phyloP scores from a whole-genome alignment of 2,329 filamentous ascomycete species.

The Cercospora brassicicola region DNA sequence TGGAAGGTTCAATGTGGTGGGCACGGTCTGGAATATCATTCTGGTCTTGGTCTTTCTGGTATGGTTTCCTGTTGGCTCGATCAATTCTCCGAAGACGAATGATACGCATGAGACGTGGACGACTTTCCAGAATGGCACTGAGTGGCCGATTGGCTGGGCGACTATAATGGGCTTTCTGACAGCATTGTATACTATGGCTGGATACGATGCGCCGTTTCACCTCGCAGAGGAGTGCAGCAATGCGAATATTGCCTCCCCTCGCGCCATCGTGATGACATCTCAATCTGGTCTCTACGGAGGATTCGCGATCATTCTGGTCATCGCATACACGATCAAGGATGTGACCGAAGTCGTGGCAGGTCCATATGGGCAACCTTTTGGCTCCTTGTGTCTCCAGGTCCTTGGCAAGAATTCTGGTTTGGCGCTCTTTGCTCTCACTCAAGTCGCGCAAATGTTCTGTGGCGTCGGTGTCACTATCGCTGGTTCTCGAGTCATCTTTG shows the following conservation, averaged over 20 bases:
- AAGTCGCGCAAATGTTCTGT: conserved; percentile 38
- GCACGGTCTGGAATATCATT: conserved; percentile 37
- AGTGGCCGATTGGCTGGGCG: conserved; percentile 37
- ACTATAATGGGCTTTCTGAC: conserved; percentile 46
- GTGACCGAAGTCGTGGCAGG: conserved; percentile 35
- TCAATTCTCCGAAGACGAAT: conserved; percentile 36
- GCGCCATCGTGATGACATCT: conserved; percentile 39
- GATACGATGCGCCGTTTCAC: conserved; percentile 40
- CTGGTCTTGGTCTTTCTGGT: conserved; percentile 41
- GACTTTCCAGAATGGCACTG: conserved; percentile 32
- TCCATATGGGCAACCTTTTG: conserved; percentile 38
- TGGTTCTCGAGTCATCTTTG: conserved; percentile 35
- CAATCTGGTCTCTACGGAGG: conserved; percentile 35
- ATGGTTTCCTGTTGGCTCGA: conserved; percentile 39
- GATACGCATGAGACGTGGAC: conserved; percentile 25
- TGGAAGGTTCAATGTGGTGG: conserved; percentile 34
- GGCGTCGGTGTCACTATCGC: conserved; percentile 37
- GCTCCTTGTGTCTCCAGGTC: conserved; percentile 37
- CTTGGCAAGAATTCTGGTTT: conserved; percentile 36
- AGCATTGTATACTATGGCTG: conserved; percentile 49
- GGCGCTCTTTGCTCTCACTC: conserved; percentile 38
- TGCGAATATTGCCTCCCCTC: conserved; percentile 37
- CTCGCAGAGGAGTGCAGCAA: conserved; percentile 40
- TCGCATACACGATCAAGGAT: conserved; percentile 38
- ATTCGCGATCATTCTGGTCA: conserved; percentile 35